Evolutionary conservation across 108 stramenopile species (phyloP).

Genomic region (Conticribra weissflogii): DNA sequence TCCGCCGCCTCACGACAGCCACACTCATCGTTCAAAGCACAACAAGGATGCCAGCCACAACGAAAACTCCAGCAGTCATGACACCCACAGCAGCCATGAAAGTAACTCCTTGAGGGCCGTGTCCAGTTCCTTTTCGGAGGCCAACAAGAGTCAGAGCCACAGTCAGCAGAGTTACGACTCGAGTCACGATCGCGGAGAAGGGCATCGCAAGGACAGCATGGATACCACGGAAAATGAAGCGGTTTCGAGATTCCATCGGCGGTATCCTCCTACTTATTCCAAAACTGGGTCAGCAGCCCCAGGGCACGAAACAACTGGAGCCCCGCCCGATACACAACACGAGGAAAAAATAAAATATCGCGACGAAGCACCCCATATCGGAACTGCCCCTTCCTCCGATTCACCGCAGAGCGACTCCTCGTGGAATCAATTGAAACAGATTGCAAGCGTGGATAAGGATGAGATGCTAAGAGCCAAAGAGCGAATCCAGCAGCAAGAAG

Average conservation of each 20-base stretch:
- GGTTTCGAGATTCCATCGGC: too few species aligned
- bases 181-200: background rate
- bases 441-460: conserved; percentile 66
- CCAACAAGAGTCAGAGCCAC: background rate
- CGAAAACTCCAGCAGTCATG: background rate
- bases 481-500: conserved; percentile 15
- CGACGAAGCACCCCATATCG: background rate
- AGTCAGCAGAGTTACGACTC: background rate
- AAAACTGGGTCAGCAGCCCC: too few species aligned
- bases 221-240: too few species aligned
- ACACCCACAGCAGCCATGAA: too few species aligned
- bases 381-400: background rate
- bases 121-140: background rate
- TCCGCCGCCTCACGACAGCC: background rate
- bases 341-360: background rate
- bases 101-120: background rate
- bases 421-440: conserved; percentile 70
- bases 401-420: conserved; percentile 39
- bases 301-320: too few species aligned
- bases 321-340: background rate
- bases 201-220: background rate
- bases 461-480: conserved; percentile 42
- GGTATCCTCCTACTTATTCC: too few species aligned
- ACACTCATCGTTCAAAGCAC: background rate
- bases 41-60: background rate